phyloP scores from a whole-genome alignment of 306 rosid species.

The Quercus rubra region DNA sequence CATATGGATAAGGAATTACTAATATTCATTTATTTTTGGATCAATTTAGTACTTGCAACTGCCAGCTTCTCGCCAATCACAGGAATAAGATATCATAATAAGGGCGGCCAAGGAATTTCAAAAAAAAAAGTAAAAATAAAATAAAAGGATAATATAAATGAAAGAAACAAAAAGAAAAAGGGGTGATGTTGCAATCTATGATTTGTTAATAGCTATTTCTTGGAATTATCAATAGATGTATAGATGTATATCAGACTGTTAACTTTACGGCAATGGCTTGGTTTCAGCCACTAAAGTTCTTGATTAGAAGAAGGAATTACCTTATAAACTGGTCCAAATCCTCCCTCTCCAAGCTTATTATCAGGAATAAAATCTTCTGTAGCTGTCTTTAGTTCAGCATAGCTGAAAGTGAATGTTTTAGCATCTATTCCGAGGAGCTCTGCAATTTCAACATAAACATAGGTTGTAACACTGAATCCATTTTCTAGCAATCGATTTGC shows the following conservation, averaged over 20 bases:
- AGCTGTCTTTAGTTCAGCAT: slow-evolving; percentile 52
- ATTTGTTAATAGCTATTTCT: not conserved
- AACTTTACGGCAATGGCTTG: not conserved
- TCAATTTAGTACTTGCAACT: not conserved
- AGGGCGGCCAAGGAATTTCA: not conserved
- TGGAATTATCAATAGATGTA: not conserved
- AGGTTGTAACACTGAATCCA: not conserved
- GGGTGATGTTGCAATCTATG: not conserved
- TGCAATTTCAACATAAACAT: slow-evolving; percentile 33
- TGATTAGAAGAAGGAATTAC: slow-evolving; percentile 19
- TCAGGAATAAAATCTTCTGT: slow-evolving; percentile 53
- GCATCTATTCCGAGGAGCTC: slow-evolving; percentile 61
- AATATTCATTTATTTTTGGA: not conserved
- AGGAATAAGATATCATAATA: not conserved
- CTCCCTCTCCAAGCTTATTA: slow-evolving; percentile 81
- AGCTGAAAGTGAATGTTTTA: slow-evolving; percentile 62
- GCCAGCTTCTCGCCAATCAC: not conserved
- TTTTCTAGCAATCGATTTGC: not conserved
- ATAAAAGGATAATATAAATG: not conserved
- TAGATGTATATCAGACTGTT: not conserved
- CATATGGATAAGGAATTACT: not conserved
- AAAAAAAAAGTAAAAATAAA: not conserved
- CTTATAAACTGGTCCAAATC: slow-evolving; percentile 85
- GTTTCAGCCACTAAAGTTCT: too few relatives aligned
- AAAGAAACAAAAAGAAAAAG: not conserved